phyloP scores from a whole-genome alignment of 345 rosid species.

The Moricandia moricandioides region DNA sequence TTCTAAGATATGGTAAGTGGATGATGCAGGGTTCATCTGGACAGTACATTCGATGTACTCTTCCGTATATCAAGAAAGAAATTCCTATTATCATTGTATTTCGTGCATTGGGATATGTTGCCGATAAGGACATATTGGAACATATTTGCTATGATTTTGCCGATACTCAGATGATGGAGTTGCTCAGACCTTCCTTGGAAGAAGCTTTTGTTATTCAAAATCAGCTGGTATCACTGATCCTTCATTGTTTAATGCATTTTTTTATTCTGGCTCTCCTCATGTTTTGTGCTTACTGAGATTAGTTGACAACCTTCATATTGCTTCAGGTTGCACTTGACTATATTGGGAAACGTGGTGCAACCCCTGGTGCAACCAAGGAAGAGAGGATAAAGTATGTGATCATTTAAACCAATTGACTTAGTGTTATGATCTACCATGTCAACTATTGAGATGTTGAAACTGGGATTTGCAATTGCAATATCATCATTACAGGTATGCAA shows the following conservation, averaged over 20 bases:
- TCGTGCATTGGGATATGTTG: slow-evolving; percentile 96
- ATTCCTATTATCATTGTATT: slow-evolving; percentile 97
- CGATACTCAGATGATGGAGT: slow-evolving; percentile 95
- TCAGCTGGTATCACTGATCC: slow-evolving; percentile 60
- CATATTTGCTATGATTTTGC: slow-evolving; percentile 90
- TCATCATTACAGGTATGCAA: slow-evolving; percentile 72
- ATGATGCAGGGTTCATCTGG: slow-evolving; percentile 89
- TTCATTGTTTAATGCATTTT: not conserved
- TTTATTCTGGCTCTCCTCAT: not conserved
- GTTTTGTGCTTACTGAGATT: too few species aligned
- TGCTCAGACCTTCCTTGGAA: slow-evolving; percentile 94
- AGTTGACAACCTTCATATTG: slow-evolving; percentile 8
- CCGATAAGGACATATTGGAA: slow-evolving; percentile 91
- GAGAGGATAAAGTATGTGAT: slow-evolving; percentile 89
- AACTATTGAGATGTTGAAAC: slow-evolving; percentile 26
- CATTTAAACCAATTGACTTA: slow-evolving; percentile 25
- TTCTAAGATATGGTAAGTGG: not conserved
- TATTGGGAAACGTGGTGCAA: slow-evolving; percentile 96
- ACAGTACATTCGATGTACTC: slow-evolving; percentile 90
- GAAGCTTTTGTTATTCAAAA: slow-evolving; percentile 98
- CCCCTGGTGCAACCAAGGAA: slow-evolving; percentile 92
- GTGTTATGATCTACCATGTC: slow-evolving; percentile 16
- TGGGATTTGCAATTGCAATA: slow-evolving; percentile 24
- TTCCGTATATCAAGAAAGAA: slow-evolving; percentile 94
- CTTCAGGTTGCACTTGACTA: slow-evolving; percentile 94